Evolutionary conservation across 352 stramenopile genomes (phyloP).

Genomic region (Phytophthora boehmeriae): DNA sequence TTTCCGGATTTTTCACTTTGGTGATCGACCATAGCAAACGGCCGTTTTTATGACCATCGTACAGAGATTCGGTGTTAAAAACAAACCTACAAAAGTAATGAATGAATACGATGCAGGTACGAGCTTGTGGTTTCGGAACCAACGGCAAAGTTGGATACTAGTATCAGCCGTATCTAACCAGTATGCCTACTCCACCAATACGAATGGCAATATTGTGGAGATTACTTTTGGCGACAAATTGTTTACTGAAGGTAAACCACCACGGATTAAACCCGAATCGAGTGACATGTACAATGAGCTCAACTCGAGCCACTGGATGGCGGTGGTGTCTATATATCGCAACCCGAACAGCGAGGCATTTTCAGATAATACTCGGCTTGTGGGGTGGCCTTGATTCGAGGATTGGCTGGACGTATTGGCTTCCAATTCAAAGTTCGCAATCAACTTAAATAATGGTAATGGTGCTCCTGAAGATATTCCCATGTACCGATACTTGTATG

Average conservation of each 20-base stretch:
- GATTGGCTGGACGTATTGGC: slow-evolving; percentile 17
- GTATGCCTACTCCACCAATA: neutral
- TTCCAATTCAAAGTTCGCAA: neutral
- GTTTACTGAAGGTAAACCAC: slow-evolving; percentile 24
- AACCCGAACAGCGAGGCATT: slow-evolving; percentile 4
- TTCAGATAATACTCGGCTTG: slow-evolving; percentile 2
- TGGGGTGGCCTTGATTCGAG: slow-evolving; percentile 13
- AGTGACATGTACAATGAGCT: slow-evolving; percentile 17
- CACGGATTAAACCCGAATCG: slow-evolving; percentile 16
- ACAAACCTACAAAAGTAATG: neutral
- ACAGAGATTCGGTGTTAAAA: too few species aligned
- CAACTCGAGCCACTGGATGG: slow-evolving; percentile 18
- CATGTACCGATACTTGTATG: slow-evolving; percentile 9
- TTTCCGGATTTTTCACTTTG: too few species aligned
- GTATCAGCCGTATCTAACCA: neutral
- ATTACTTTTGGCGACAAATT: slow-evolving; percentile 13
- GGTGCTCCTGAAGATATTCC: slow-evolving; percentile 4
- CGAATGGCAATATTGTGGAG: neutral
- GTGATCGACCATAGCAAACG: too few species aligned
- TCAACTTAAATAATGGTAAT: neutral
- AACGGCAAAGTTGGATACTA: neutral
- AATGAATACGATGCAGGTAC: slow-evolving; percentile 6
- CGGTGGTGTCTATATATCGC: slow-evolving; percentile 7
- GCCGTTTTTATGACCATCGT: too few species aligned
- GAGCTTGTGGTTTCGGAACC: slow-evolving; percentile 12